Conservation (phyloP, 306 rosid genomes). For the Fragaria iinumae region DNA sequence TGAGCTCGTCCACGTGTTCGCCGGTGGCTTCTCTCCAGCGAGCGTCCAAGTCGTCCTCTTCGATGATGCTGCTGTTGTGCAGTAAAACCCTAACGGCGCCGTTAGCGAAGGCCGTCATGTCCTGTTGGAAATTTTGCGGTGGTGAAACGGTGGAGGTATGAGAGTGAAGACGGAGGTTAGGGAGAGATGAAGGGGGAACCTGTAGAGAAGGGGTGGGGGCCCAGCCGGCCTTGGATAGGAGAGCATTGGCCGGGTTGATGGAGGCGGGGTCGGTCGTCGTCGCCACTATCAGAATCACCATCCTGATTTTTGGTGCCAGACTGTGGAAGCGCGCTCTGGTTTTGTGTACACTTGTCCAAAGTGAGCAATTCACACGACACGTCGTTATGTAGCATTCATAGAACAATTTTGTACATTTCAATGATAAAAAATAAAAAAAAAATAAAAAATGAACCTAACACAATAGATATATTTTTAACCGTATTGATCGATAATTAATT, state of each 20-base stretch:
- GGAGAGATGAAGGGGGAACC: constrained; percentile 35
- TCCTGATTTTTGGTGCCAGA: background rate
- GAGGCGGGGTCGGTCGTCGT: constrained; percentile 86
- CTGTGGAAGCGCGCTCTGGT: too few relatives aligned
- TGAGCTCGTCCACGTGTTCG: constrained; percentile 68
- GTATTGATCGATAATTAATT: too few relatives aligned
- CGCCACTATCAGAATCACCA: constrained; percentile 83
- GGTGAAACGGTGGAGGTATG: background rate
- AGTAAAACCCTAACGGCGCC: constrained; percentile 54
- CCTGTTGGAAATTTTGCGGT: constrained; percentile 28
- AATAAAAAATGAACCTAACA: too few relatives aligned
- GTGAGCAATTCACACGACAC: background rate
- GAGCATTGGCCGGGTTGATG: constrained; percentile 78
- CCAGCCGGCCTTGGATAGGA: constrained; percentile 78
- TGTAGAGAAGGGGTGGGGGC: constrained; percentile 51
- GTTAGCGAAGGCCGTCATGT: constrained; percentile 56
- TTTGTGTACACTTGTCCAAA: background rate
- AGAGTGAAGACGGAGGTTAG: background rate
- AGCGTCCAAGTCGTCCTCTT: constrained; percentile 63
- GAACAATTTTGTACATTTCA: too few relatives aligned
- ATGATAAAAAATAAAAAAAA: too few relatives aligned
- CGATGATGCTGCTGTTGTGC: constrained; percentile 59
- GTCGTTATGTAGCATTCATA: background rate
- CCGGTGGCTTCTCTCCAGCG: constrained; percentile 78
- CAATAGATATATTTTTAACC: too few relatives aligned